Percentiles rank a stretch among this genome's conserved stretches.
These are phyloP conservation scores for Hypoxylon sp. DNA, from an alignment of 2,329 filamentous ascomycete genomes.

Conservation along the genomic window DNA sequence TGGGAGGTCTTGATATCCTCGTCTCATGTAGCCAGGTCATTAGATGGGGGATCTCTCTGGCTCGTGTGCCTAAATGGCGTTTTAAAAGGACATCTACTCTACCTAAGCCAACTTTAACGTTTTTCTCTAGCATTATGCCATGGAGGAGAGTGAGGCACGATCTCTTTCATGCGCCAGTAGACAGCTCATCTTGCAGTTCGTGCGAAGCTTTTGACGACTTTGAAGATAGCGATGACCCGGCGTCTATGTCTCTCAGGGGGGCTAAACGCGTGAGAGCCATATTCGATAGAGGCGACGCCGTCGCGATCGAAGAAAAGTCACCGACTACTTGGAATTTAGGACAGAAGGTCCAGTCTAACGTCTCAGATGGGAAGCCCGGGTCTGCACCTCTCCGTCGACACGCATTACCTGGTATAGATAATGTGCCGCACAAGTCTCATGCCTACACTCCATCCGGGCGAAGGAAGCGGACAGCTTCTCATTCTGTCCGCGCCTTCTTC, in stretches of 20 bases:
- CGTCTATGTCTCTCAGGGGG: constrained; percentile 25
- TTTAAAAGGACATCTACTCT: constrained; percentile 72
- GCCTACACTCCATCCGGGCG: constrained; percentile 74
- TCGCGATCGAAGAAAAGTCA: constrained; percentile 20
- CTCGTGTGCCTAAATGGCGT: constrained; percentile 91
- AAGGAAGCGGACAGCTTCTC: constrained; percentile 75
- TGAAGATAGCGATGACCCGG: constrained; percentile 49
- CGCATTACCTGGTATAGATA: constrained; percentile 65
- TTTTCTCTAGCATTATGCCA: constrained; percentile 60
- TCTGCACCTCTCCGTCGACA: constrained; percentile 60
- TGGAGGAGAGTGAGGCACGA: constrained; percentile 64
- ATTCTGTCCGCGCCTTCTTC: constrained; percentile 79
- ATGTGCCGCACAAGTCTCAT: constrained; percentile 57
- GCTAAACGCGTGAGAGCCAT: constrained; percentile 44
- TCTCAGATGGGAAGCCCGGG: constrained; percentile 31
- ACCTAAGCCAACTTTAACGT: constrained; percentile 55
- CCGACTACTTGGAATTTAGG: not conserved
- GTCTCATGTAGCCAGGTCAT: constrained; percentile 81
- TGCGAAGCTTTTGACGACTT: constrained; percentile 53
- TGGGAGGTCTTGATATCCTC: constrained; percentile 83
- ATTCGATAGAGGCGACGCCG: constrained; percentile 35
- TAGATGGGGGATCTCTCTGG: constrained; percentile 86
- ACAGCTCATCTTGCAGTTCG: constrained; percentile 55
- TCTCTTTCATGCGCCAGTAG: constrained; percentile 53
- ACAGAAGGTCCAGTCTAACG: constrained; percentile 27